Conservation (phyloP, 2,329 filamentous ascomycete species). For the Endoconidiophora laricicola region DNA sequence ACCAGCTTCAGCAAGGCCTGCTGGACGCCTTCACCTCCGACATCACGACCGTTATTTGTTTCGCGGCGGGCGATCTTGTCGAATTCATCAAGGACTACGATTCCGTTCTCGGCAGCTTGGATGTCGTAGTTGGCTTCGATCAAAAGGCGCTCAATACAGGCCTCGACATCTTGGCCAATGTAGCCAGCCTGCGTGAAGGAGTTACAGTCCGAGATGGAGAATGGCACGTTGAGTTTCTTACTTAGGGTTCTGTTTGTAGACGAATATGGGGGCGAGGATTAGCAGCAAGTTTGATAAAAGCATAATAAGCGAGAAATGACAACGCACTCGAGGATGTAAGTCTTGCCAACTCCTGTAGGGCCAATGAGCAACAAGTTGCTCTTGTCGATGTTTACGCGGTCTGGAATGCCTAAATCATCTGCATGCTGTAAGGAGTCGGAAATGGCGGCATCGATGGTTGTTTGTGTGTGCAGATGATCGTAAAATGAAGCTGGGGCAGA, state of each 20-base stretch:
- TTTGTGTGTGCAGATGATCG: not conserved
- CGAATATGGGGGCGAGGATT: not conserved
- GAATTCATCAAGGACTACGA: constrained; percentile 91
- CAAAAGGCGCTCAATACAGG: constrained; percentile 77
- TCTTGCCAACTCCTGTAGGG: constrained; percentile 91
- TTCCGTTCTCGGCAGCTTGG: constrained; percentile 69
- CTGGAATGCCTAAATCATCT: constrained; percentile 28
- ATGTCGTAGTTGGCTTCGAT: constrained; percentile 84
- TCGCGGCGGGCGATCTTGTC: constrained; percentile 91
- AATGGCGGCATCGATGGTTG: constrained; percentile 8
- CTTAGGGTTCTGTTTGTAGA: constrained; percentile 56
- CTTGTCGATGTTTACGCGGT: constrained; percentile 69
- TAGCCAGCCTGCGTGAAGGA: constrained; percentile 94
- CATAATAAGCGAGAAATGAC: not conserved
- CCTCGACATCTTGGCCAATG: constrained; percentile 94
- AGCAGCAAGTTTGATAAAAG: too few species aligned
- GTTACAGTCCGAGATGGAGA: constrained; percentile 90
- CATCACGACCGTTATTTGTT: constrained; percentile 77
- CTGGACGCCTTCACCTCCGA: constrained; percentile 90
- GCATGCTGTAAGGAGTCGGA: constrained; percentile 30
- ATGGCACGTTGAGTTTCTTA: constrained; percentile 83
- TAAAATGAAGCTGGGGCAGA: not conserved
- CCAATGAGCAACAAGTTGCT: constrained; percentile 85
- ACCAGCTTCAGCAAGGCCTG: constrained; percentile 92
- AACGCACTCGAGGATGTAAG: constrained; percentile 62